These are phyloP conservation scores for Stromatinia cepivora DNA, from an alignment of 2,329 filamentous ascomycete genomes.

Conservation along the genomic window DNA sequence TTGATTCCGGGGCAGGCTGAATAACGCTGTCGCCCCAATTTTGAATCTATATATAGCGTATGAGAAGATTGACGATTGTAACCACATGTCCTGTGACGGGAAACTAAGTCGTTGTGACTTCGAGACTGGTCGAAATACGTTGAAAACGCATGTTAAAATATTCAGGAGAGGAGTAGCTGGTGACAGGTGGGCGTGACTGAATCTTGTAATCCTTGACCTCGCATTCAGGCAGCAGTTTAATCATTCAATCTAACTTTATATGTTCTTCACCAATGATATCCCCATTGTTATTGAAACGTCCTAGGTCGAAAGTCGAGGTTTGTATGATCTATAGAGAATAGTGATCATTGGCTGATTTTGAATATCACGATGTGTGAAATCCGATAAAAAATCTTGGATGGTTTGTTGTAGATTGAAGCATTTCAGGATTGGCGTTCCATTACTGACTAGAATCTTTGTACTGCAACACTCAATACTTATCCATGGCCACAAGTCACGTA, in stretches of 20 bases:
- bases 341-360: background rate
- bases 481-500: slow-evolving; percentile 16
- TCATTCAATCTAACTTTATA: slow-evolving; percentile 8
- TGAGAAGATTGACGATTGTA: slow-evolving; percentile 14
- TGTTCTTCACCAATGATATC: slow-evolving; percentile 7
- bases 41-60: slow-evolving; percentile 23
- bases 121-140: slow-evolving; percentile 19
- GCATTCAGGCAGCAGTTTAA: slow-evolving; percentile 25
- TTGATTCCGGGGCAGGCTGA: slow-evolving; percentile 12
- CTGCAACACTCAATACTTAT: slow-evolving; percentile 12
- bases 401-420: slow-evolving; percentile 11
- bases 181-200: slow-evolving; percentile 18
- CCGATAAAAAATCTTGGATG: background rate
- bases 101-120: slow-evolving; percentile 15
- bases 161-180: slow-evolving; percentile 16
- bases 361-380: slow-evolving; percentile 1
- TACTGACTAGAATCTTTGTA: slow-evolving; percentile 18
- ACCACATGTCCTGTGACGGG: slow-evolving; percentile 19
- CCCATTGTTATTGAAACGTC: background rate
- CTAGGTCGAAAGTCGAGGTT: slow-evolving; percentile 13
- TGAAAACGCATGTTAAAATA: slow-evolving; percentile 7
- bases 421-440: slow-evolving; percentile 9
- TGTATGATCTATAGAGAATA: background rate
- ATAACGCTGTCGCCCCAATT: slow-evolving; percentile 21
- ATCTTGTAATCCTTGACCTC: slow-evolving; percentile 19